phyloP scores from a whole-genome alignment of 352 stramenopile species.

The Phytophthora multivora region DNA sequence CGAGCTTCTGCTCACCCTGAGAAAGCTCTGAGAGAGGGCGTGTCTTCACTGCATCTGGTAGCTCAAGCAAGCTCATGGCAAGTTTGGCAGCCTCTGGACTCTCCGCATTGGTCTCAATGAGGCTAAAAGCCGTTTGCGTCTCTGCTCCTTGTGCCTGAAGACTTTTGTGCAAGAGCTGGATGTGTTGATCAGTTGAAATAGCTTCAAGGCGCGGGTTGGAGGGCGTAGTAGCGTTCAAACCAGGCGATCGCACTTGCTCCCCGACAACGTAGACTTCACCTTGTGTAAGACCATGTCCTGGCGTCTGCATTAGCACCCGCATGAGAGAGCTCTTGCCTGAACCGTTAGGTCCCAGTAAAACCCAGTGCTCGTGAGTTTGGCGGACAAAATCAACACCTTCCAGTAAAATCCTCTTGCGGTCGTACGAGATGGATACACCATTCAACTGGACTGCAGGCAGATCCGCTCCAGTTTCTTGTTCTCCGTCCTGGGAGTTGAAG shows the following conservation, averaged over 20 bases:
- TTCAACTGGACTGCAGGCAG: constrained; percentile 42
- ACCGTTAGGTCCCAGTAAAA: constrained; percentile 68
- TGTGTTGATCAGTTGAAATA: constrained; percentile 91
- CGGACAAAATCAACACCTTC: constrained; percentile 61
- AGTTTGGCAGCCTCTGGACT: constrained; percentile 39
- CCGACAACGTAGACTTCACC: constrained; percentile 50
- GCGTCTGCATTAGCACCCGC: constrained; percentile 68
- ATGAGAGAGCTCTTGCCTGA: constrained; percentile 82
- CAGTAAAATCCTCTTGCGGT: constrained; percentile 49
- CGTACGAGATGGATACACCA: constrained; percentile 67
- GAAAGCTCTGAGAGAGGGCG: constrained; percentile 78
- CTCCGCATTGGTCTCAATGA: constrained; percentile 52
- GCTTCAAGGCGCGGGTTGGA: constrained; percentile 51
- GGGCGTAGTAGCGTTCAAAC: neutral
- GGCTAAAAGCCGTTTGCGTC: constrained; percentile 34
- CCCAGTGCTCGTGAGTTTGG: constrained; percentile 64
- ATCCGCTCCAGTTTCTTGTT: neutral
- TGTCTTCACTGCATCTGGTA: constrained; percentile 37
- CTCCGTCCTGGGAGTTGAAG: constrained; percentile 30
- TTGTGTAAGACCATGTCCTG: constrained; percentile 49
- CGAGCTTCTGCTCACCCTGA: constrained; percentile 92
- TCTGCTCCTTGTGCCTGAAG: constrained; percentile 24
- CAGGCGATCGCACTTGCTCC: constrained; percentile 16
- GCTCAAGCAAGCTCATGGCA: constrained; percentile 39
- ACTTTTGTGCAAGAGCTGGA: constrained; percentile 69